Evolutionary conservation across 257 asterid genomes (phyloP).

Genomic region (Primulina tabacum): DNA sequence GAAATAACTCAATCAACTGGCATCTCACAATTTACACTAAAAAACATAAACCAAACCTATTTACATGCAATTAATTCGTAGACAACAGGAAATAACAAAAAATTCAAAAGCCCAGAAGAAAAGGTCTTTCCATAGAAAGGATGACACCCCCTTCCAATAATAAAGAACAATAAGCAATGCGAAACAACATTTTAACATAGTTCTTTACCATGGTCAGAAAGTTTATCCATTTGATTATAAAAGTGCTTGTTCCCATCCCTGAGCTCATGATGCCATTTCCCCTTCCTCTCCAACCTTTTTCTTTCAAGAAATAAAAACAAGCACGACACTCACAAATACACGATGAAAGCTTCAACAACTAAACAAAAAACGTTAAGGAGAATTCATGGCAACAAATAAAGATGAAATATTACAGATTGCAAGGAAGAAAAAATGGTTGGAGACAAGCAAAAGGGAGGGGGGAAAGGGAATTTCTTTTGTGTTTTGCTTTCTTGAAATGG

Average conservation of each 20-base stretch:
- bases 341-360: background rate
- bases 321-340: constrained; percentile 19
- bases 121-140: constrained; percentile 1
- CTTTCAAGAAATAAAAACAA: constrained; percentile 11
- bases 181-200: constrained; percentile 11
- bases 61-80: constrained; percentile 7
- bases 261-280: constrained; percentile 43
- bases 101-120: background rate
- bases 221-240: constrained; percentile 81
- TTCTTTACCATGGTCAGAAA: constrained; percentile 67
- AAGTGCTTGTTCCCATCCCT: constrained; percentile 74
- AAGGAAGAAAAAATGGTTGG: constrained; percentile 24
- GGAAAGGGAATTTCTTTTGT: constrained; percentile 13
- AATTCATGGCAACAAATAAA: constrained; percentile 8
- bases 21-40: background rate
- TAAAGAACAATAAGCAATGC: constrained; percentile 9
- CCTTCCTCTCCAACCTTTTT: background rate
- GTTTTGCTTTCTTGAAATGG: background rate
- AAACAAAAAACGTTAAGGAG: background rate
- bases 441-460: constrained; percentile 20
- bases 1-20: background rate
- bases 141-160: background rate
- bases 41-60: background rate
- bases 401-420: constrained; percentile 24
- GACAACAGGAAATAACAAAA: background rate